Evolutionary conservation across 805 yeast genomes (phyloP), one percentile per base, ranked within the genome.

Genomic region (Wickerhamiella galacta): DNA sequence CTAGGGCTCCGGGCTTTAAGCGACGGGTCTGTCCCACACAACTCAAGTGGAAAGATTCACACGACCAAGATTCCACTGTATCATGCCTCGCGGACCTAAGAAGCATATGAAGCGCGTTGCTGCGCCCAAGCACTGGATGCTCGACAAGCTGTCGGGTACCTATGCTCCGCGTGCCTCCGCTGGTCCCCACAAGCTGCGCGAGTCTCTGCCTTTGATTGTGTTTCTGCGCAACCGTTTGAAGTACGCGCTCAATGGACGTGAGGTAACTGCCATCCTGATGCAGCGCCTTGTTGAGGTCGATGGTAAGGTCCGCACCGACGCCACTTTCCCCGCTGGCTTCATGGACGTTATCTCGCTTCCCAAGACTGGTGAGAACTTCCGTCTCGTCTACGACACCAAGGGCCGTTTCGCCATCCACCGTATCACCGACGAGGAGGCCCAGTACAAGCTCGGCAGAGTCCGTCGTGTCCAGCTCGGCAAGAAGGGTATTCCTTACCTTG

Each of bases 111-210:
- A 87, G 77, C 83, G 96, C 78, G 78, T 87, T 69, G 95, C 96
- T 66, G 98, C 98, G 66, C 99, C 99, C 75, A 78, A 85, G 73
- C 98, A 90, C 78, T 90, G 98, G 98, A 80, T 90, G 92, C 81
- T 90, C 73, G 98, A 92, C 92, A 90, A 90, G 72, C 74, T 90
- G 71, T 80, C 95, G 61, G 99, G 99, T 64, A 72, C 81, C 60
- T 90, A 90, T 66, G 98, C 98, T 48, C 98, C 98, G 72, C 83
- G 96, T 72, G 94, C 96, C 61, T 83, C 95, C 47, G 77, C 93
- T 55, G 98, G 98, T 73, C 98, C 98, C 64, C 98, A 87, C 75
- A 90, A 87, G 70, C 75, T 85, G 63, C 77, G 95, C 67, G 96
- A 85, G 72, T 85, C 94, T 45, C 77, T 85, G 60, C 96, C 96